Evolutionary conservation across 305 asterid genomes (phyloP), one percentile per base, ranked within the genome.

Genomic region (Coffea humblotiana): DNA sequence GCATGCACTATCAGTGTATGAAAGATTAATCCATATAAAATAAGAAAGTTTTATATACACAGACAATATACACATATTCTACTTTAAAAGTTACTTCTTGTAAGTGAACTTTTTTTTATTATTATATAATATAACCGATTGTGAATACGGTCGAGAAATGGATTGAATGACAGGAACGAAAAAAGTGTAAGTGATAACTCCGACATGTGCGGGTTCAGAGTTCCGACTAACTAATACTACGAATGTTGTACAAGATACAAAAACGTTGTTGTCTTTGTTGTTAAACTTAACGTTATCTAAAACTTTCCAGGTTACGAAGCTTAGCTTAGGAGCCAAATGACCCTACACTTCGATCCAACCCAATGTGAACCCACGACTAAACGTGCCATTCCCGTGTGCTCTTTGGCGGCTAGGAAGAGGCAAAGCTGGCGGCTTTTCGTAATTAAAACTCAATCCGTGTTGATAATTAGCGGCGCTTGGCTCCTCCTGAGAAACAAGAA

Each of bases 361-460:
- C 43, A 12, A 13, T 6, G 10, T 32, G 45, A 29, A 29, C 45
- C 1, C 6, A 66, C 45, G 45, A 66, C 21, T 7, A 14, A 29
- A 66, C 45, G 71, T 14, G 1, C 8, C 1, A 29, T 29, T 40
- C 6, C 6, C 7, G 21, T 19, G 61, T 47, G 83, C 74, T 83
- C 70, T 81, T 84, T 78, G 84, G 69, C 76, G 72, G 77, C 37
- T 48, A 72, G 54, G 82, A 83, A 82, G 86, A 72, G 90, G 83
- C 86, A 82, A 81, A 77, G 70, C 79, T 72, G 79, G 79, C 72
- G 79, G 72, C 79, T 76, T 45, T 32, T 63, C 43, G 2, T n/a
- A 71, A 15, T 16, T 67, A 32, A 32, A 32, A 32, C 1, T 32
- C 32, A 32, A 35, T 67, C 71, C 15, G 48, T 1, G 48, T 32